Base-by-base conservation (phyloP, 2,329 filamentous ascomycete genomes). In the Xylariales sp. region DNA sequence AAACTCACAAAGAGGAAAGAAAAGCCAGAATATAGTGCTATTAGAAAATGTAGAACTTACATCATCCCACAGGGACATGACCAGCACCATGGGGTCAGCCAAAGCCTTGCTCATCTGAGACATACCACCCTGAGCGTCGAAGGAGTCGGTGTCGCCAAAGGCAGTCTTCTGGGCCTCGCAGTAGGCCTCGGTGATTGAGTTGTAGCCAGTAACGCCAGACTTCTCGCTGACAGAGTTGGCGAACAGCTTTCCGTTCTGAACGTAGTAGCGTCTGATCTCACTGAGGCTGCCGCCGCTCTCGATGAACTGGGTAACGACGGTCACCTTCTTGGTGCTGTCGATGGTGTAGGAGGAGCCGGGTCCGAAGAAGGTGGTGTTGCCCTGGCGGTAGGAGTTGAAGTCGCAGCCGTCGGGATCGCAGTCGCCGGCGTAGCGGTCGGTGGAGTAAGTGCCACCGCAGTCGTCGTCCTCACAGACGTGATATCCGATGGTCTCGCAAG, bases 381-480 rank as follows among this genome's bases (percentile, higher is more conserved):
- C 79, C 66, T 77, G 69, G 53, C 78, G 76, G 71, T 72, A 83
- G 30, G 69, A 62, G 67, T 81, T 80, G 68, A 76, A 81, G 56
- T 81, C 78, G 51, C 79, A 83, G 33, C 78, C 78, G 48, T 80
- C 75, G 44, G 76, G 74, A 57, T 83, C 79, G 58, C 79, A 83
- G 42, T 73, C 61, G 42, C 77, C 76, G 18, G 55, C 60, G 54
- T 80, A 81, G 45, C 76, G 74, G 50, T 69, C 60, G 37, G 52
- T 46, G 6, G 59, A 59, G 45, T 66, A 70, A 32, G 65, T 63
- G 40, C 67, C 74, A 42, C 72, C 72, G 49, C 70, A 76, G 15
- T 48, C 40, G 42, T 65, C 58, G 33, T 60, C 60, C 2, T 53
- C 54, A 63, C 75, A 80, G 37, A 66, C 62, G 45, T 60, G 59